Base-by-base conservation (phyloP, 176 grass and related monocot genomes). In the Eragrostis curvula region DNA sequence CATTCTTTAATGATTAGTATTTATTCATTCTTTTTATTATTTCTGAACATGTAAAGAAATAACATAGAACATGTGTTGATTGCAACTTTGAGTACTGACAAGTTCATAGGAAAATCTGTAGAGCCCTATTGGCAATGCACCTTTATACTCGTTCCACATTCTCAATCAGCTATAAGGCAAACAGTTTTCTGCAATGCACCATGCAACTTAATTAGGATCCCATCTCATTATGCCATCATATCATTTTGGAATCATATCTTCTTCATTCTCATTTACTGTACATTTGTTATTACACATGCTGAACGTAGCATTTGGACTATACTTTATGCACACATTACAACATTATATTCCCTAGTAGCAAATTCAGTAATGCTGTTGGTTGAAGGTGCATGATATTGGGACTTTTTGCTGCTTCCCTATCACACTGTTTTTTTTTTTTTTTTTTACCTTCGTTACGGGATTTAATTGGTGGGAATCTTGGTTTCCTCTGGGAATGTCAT, bases 11-110 rank as follows among this genome's bases (percentile, higher is more conserved):
- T 23, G 3, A 24, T 68, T 84, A 7, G 47, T 36, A 52, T 72
- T 71, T 36, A 65, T 27, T 86, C 27, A 5, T 9, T 36, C 68
- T 64, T 86, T 63, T 46, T 66, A 15, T 47, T n/a, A 24, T 59
- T 59, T 59, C 23, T n/a, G n/a, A 23, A 59, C 56, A 24, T 24
- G 20, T 59, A n/a, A 9, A 4, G 18, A 18, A 9, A 56, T 9
- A 55, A 8, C 53, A 21, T 56, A 56, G 21, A 56, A 56, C 53
- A 56, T n/a, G 53, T 9, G 0, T 18, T 56, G 1, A n/a, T 56
- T 56, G 18, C 53, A 56, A 56, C 53, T 21, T 56, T 20, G n/a
- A 56, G 7, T 56, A n/a, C 53, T 56, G 2, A 8, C 53, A n/a
- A 9, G 20, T 56, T 56, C 21, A 56, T 21, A 56, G 53, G 53